Evolutionary conservation across 148 eudicot genomes (phyloP), one percentile per base, ranked within the genome.

Genomic region (Camellia sinensis): DNA sequence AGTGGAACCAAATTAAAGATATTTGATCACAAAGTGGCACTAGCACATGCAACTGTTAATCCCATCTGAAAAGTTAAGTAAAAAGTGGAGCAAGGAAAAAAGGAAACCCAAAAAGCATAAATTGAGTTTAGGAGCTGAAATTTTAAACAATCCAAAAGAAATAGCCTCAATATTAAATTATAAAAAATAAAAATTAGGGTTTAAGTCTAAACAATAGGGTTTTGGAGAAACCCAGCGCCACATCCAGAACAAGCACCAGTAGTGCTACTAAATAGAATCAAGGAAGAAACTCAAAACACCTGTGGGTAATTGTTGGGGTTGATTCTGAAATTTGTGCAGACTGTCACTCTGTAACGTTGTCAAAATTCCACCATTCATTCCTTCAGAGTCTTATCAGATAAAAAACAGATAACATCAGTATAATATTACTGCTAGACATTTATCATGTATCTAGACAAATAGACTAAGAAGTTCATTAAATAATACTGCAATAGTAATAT

Each of bases 271-370:
- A 79, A 41, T 52, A 71, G 37, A 57, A 61, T 61, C 62, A 67
- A 80, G 6, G 12, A 43, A 73, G 50, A 29, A 19, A 56, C 46
- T 13, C 21, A 76, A 59, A 71, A 70, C 62, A 88, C 92, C 94
- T 89, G 87, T 78, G 40, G 84, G 82, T 77, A 86, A 82, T 46
- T 81, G 80, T 76, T 78, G 87, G 56, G 68, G 67, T 74, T 77
- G 85, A 84, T 78, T 84, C 80, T 80, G 86, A 87, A 75, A 54
- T 68, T 80, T 81, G 60, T 75, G 77, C 9, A 80, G 75, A 78
- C 44, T 71, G 69, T 86, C 78, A 78, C 77, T 83, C 44, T 80
- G 85, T 44, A 78, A 2, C 63, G 79, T 83, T 43, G 50, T 41
- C 68, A 85, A 72, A 67, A 82, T 82, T 71, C 75, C 82, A 62